Percentiles rank a stretch among this genome's conserved stretches.
These are phyloP conservation scores for Wickerhamiella shivajii DNA, from an alignment of 805 yeast genomes.

Conservation along the genomic window DNA sequence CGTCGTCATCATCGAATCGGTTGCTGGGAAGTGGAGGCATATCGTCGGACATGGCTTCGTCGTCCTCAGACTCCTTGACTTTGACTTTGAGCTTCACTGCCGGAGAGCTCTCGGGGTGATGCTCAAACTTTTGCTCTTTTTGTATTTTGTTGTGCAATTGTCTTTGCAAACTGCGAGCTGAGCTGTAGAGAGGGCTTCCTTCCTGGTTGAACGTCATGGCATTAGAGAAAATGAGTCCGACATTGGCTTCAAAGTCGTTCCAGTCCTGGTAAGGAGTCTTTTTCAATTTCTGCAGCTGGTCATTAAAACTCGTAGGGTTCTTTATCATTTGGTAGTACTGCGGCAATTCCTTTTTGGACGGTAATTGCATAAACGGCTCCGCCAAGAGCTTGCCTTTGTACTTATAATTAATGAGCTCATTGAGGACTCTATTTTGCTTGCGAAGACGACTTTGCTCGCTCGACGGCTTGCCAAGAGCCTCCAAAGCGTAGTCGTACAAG, in stretches of 20 bases:
- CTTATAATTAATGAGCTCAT: constrained; percentile 19
- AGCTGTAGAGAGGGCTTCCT: constrained; percentile 53
- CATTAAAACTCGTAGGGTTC: constrained; percentile 58
- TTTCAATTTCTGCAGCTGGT: constrained; percentile 39
- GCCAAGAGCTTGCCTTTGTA: constrained; percentile 34
- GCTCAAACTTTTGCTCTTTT: constrained; percentile 12
- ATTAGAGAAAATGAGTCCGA: constrained; percentile 55
- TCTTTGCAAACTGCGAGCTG: constrained; percentile 46
- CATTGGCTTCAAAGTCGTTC: constrained; percentile 43
- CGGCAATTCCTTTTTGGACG: constrained; percentile 56
- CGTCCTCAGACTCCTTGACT: constrained; percentile 17
- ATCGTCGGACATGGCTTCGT: constrained; percentile 7
- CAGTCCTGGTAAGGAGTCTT: constrained; percentile 39
- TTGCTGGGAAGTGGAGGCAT: too few species aligned
- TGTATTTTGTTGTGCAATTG: constrained; percentile 28
- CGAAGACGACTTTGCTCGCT: constrained; percentile 13
- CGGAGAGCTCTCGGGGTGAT: constrained; percentile 8
- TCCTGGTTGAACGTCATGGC: constrained; percentile 69
- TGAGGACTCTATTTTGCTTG: constrained; percentile 15
- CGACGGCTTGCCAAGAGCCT: constrained; percentile 30
- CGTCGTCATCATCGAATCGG: constrained; percentile 13
- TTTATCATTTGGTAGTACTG: constrained; percentile 64
- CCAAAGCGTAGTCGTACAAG: constrained; percentile 42
- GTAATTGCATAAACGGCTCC: constrained; percentile 63
- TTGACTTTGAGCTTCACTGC: constrained; percentile 21